These are phyloP conservation scores for Actinomucor elegans DNA, from an alignment of 371 early-diverging fungal genomes.

Conservation along the genomic window DNA sequence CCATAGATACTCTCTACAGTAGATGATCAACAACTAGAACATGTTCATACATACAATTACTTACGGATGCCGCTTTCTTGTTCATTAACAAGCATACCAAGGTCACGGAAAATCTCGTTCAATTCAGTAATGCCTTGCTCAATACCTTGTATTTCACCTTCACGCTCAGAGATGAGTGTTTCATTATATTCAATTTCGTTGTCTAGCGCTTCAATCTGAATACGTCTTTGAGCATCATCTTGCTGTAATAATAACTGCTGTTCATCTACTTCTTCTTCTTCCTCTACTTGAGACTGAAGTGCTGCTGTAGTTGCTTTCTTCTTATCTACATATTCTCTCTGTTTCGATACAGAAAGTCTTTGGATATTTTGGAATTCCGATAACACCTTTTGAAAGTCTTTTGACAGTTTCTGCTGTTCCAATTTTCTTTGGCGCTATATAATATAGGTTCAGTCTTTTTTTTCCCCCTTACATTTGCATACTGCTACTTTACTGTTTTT, in stretches of 20 bases:
- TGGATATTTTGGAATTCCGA: conserved; percentile 85
- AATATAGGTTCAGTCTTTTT: not conserved
- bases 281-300: conserved; percentile 33
- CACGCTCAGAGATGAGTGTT: conserved; percentile 88
- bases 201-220: conserved; percentile 79
- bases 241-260: conserved; percentile 43
- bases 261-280: conserved; percentile 48
- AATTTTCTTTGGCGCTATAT: conserved; percentile 72
- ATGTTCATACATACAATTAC: too few relatives aligned
- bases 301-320: conserved; percentile 52
- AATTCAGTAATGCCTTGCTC: conserved; percentile 90
- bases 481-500: not conserved
- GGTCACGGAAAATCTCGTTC: conserved; percentile 95
- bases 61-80: conserved; percentile 92
- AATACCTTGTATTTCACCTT: conserved; percentile 88
- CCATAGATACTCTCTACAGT: conserved; percentile 51
- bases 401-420: conserved; percentile 81
- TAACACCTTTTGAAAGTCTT: conserved; percentile 89
- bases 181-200: conserved; percentile 93
- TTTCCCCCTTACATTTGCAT: not conserved
- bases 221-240: conserved; percentile 56
- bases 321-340: conserved; percentile 81
- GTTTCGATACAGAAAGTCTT: conserved; percentile 77
- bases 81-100: conserved; percentile 95
- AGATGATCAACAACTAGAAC: not conserved